Evolutionary conservation across 1,284 basidiomycete genomes (phyloP).

Genomic region (Austroboletus novae-zelandiae): DNA sequence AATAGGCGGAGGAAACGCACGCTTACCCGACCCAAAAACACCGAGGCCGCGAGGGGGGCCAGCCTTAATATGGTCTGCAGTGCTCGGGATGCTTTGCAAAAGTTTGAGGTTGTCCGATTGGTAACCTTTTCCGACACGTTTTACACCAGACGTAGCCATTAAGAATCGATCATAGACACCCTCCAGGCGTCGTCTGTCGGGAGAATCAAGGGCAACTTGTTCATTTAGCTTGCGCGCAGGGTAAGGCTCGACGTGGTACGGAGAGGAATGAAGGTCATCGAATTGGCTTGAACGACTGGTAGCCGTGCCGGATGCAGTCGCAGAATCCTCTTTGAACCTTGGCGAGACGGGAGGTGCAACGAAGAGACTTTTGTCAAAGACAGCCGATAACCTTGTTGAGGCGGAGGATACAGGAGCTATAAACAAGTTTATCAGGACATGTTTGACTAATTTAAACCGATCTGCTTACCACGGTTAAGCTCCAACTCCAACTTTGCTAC

Average conservation of each 20-base stretch:
- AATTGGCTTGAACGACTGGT: conserved; percentile 31
- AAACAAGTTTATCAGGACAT: conserved; percentile 1
- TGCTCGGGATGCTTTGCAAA: conserved; percentile 15
- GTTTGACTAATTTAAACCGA: background rate
- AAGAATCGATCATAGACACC: conserved; percentile 74
- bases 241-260: conserved; percentile 61
- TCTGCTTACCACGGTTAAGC: conserved; percentile 34
- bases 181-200: conserved; percentile 57
- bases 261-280: conserved; percentile 55
- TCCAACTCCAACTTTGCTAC: conserved; percentile 61
- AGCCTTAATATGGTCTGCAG: conserved; percentile 23
- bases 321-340: conserved; percentile 22
- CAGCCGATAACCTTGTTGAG: conserved; percentile 52
- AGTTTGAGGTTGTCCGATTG: conserved; percentile 60
- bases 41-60: conserved; percentile 41
- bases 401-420: conserved; percentile 42
- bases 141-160: conserved; percentile 73
- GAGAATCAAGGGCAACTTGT: conserved; percentile 46
- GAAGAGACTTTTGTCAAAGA: conserved; percentile 66
- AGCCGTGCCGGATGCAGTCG: conserved; percentile 28
- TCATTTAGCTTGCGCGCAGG: conserved; percentile 43
- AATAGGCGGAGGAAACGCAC: conserved; percentile 62
- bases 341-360: conserved; percentile 44
- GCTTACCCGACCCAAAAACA: conserved; percentile 51
- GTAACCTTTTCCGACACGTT: conserved; percentile 71